Percentiles rank a stretch among this genome's conserved stretches.
phyloP scores from a whole-genome alignment of 768 basidiomycete genomes.

The Naganishia kalamii region DNA sequence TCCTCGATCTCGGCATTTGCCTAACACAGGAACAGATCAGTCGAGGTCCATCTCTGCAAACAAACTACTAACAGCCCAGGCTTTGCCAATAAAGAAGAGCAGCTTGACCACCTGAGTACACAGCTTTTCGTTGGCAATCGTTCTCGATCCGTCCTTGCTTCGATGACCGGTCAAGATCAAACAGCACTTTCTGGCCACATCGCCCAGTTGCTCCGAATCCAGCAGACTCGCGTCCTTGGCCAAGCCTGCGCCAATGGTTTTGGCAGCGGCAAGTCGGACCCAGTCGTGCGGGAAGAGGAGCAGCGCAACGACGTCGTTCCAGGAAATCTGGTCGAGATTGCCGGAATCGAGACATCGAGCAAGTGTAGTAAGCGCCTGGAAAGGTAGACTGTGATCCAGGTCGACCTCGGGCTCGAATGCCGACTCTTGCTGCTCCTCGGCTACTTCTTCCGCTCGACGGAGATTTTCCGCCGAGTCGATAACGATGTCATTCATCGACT shows the following conservation, averaged over 20 bases:
- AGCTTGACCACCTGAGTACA: constrained; percentile 77
- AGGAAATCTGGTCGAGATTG: constrained; percentile 51
- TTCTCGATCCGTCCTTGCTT: constrained; percentile 62
- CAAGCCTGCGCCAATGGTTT: constrained; percentile 57
- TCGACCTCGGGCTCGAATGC: constrained; percentile 47
- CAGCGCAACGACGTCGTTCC: constrained; percentile 60
- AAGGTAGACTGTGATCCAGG: constrained; percentile 72
- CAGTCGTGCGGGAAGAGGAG: constrained; percentile 88
- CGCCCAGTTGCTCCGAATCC: constrained; percentile 50
- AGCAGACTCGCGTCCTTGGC: constrained; percentile 14
- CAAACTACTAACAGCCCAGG: constrained; percentile 50
- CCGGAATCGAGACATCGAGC: constrained; percentile 1
- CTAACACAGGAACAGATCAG: background rate
- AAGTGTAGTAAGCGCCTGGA: constrained; percentile 66
- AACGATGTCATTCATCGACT: constrained; percentile 47
- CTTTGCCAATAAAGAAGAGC: constrained; percentile 83
- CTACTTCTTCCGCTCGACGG: constrained; percentile 42
- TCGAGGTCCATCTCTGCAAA: background rate
- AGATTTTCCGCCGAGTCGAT: constrained; percentile 45
- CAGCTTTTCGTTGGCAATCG: constrained; percentile 46
- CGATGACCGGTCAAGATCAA: constrained; percentile 75
- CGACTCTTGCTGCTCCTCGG: constrained; percentile 47
- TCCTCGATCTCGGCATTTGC: constrained; percentile 15
- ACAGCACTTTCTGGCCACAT: constrained; percentile 66
- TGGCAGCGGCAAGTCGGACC: constrained; percentile 76